These are phyloP conservation scores for Chloroidium sp. DNA, from an alignment of 163 green algal species.

Conservation along the genomic window DNA sequence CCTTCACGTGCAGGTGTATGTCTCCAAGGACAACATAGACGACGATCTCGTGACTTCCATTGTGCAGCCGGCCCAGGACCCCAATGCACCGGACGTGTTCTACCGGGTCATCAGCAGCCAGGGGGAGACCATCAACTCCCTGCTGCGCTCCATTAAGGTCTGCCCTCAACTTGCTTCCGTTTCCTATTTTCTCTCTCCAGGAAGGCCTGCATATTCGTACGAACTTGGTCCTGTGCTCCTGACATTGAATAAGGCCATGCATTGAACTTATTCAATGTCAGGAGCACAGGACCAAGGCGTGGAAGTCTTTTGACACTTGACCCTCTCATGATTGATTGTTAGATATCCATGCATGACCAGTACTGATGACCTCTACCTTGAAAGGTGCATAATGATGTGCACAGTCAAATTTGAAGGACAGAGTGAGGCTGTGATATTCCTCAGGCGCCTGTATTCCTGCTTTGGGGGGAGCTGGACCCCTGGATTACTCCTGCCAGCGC, in stretches of 20 bases:
- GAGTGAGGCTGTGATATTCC: neutral
- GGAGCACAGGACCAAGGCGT: neutral
- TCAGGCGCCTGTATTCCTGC: neutral
- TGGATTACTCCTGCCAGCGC: constrained; percentile 55
- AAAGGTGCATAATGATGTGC: neutral
- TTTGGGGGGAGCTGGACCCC: constrained; percentile 32
- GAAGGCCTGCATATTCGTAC: neutral
- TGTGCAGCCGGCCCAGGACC: constrained; percentile 50
- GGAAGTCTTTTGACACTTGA: too few relatives aligned
- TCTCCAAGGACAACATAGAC: constrained; percentile 38
- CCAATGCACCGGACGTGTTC: constrained; percentile 67
- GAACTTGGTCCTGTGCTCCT: neutral
- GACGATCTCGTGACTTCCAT: constrained; percentile 56
- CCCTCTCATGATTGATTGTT: neutral
- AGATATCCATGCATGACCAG: neutral
- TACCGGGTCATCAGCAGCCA: constrained; percentile 45
- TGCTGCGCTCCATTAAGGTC: constrained; percentile 25
- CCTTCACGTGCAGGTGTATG: constrained; percentile 30
- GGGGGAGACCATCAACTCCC: constrained; percentile 27
- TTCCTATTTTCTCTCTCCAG: neutral
- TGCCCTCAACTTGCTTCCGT: neutral
- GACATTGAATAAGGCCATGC: neutral
- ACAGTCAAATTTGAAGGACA: neutral
- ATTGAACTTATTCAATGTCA: neutral
- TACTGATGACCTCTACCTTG: neutral